Percentiles rank a stretch among this genome's conserved stretches.
phyloP scores from a whole-genome alignment of 352 stramenopile genomes.

The Pythium aquatile region DNA sequence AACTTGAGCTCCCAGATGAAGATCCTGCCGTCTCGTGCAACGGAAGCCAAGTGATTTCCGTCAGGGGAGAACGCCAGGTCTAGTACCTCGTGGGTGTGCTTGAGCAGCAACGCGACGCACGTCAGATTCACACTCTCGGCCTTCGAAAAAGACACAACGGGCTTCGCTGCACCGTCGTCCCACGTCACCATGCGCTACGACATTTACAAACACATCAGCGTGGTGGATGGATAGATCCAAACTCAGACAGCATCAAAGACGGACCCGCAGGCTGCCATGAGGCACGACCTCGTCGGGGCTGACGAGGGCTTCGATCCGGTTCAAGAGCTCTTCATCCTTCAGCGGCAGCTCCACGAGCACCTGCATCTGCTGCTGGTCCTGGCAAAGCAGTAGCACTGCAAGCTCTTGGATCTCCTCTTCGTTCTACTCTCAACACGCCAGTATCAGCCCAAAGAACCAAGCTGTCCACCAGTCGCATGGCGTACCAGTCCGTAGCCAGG shows the following conservation, averaged over 20 bases:
- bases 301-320: conserved; percentile 50
- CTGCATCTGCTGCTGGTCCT: conserved; percentile 37
- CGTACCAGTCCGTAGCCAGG: conserved; percentile 37
- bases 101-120: conserved; percentile 44
- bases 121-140: conserved; percentile 26
- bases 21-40: conserved; percentile 72
- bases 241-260: conserved; percentile 1
- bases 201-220: not conserved
- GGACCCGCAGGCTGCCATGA: conserved; percentile 51
- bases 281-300: conserved; percentile 70
- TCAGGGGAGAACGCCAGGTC: conserved; percentile 80
- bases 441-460: not conserved
- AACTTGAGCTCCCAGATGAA: conserved; percentile 66
- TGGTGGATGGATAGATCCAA: not conserved
- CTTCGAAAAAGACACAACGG: conserved; percentile 10
- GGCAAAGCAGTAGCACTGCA: conserved; percentile 57
- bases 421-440: conserved; percentile 16
- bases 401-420: conserved; percentile 54
- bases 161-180: conserved; percentile 30
- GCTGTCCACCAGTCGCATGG: no score
- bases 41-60: conserved; percentile 72
- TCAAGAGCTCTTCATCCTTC: conserved; percentile 44
- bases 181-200: conserved; percentile 47
- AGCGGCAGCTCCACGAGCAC: conserved; percentile 38
- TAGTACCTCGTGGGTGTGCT: conserved; percentile 58